Evolutionary conservation across 1,284 basidiomycete species (phyloP), one percentile per base, ranked within the genome.

Genomic region (Pholiota adiposa): DNA sequence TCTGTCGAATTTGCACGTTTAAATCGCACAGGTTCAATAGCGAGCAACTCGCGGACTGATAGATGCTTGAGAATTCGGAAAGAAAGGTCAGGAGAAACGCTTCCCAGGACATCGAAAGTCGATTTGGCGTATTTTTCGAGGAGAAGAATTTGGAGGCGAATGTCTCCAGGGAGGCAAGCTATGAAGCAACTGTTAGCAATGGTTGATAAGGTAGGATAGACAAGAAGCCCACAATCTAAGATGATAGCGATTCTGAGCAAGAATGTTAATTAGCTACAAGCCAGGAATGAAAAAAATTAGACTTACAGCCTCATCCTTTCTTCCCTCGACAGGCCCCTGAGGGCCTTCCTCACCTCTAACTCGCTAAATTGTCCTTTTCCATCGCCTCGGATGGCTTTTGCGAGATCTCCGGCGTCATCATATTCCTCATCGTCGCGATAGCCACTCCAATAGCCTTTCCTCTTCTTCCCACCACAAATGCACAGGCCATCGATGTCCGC

Each of bases 91-190:
- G 89, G 87, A 0, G 90, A 83, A 16, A 97, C 79, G 48, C 83
- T 81, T 11, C 89, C 89, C 36, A 96, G 77, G 53, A 96, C 83
- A 67, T 96, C 95, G 67, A 90, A 91, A 5, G 92, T 90, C 21
- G 87, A 88, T 65, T 84, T 86, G 48, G 86, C 83, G 66, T 95
- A 94, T 72, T 91, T 91, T 72, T 95, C 86, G 18, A 97, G 83
- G 4, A 94, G 82, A 0, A 89, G 80, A 50, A 95, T 93, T 72
- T 86, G 92, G 33, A 87, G 80, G 7, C 83, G 83, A 46, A 93
- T 91, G 66, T 93, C 91, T 38, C 90, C 90, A 0, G 91, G 91
- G 63, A 90, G 78, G 71, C 86, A 85, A 9, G 88, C 86, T 86
- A 64, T 44, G 12, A 33, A 25, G 46, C 51, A 8, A 27, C 9